Evolutionary conservation across 441 rosid genomes (phyloP), one percentile per base, ranked within the genome.

Genomic region (Lepidium campestre): DNA sequence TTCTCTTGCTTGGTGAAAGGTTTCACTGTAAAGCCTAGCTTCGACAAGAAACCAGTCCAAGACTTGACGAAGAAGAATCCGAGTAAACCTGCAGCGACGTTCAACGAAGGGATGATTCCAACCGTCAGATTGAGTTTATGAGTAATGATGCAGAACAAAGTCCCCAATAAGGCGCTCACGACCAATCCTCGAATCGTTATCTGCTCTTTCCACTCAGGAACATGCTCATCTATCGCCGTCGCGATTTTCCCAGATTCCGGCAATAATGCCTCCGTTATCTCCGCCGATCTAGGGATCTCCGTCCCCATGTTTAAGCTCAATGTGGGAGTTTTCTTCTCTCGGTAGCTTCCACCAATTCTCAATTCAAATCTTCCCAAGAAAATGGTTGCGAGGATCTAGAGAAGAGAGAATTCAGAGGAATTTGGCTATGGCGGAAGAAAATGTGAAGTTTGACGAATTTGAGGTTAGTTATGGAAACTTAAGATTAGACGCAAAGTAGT

Each of bases 1-100:
- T 87, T 87, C 81, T 89, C 97, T 65, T 91, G 94, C 71, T 86
- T 84, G 13, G 96, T 88, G 56, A 91, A 91, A 1, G 92, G 96
- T 56, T 78, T 64, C 22, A 83, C 77, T 4, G 81, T 67, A 60
- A 87, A 54, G 9, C 96, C 97, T 9, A 89, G 76, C 69, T 72
- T 76, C 27, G 88, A 73, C 34, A 87, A 62, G 55, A 85, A 78
- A n/a, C 85, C 88, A 7, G 90, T 86, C 97, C 96, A 91, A 12
- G 96, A 91, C 46, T 91, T 87, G 42, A 89, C 89, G 41, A 87
- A 85, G 82, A 91, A 91, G 89, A 91, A 91, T 0, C 96, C 94
- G 8, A 91, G 90, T 65, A 91, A 76, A 11, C 97, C 97, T 0
- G 97, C 96, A 3, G 84, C 96, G 15, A 91, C 94, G 67, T 91